Evolutionary conservation across 148 eudicot genomes (phyloP).

Genomic region (Oxyria digyna): DNA sequence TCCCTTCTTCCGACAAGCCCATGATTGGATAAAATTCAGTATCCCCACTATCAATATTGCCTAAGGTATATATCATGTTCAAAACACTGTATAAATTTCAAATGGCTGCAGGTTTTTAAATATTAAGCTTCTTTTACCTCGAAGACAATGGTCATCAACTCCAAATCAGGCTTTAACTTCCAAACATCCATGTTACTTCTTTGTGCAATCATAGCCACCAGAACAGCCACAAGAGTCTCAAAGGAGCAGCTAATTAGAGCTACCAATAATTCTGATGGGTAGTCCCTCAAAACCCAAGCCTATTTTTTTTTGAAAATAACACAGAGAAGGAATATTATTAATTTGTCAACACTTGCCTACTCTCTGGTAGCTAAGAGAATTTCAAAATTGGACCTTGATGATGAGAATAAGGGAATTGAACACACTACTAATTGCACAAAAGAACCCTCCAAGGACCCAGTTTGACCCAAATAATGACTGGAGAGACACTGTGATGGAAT

Average conservation of each 20-base stretch:
- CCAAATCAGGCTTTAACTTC: constrained; percentile 13
- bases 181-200: constrained; percentile 17
- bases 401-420: constrained; percentile 20
- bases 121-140: constrained; percentile 18
- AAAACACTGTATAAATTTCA: background rate
- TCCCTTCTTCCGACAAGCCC: constrained; percentile 13
- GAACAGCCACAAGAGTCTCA: constrained; percentile 13
- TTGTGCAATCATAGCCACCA: constrained; percentile 18
- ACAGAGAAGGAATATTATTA: background rate
- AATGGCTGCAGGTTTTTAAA: background rate
- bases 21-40: background rate
- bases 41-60: background rate
- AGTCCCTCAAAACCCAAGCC: constrained; percentile 30
- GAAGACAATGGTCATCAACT: constrained; percentile 16
- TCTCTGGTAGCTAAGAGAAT: background rate
- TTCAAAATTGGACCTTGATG: constrained; percentile 16
- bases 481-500: background rate
- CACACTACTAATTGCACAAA: constrained; percentile 21
- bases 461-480: background rate
- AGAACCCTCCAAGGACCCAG: constrained; percentile 32
- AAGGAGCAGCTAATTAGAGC: constrained; percentile 19
- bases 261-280: constrained; percentile 21
- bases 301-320: background rate
- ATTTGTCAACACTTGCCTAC: background rate
- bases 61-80: background rate